phyloP scores from a whole-genome alignment of 208 protist species.

The Acanthamoeba rhysodes region DNA sequence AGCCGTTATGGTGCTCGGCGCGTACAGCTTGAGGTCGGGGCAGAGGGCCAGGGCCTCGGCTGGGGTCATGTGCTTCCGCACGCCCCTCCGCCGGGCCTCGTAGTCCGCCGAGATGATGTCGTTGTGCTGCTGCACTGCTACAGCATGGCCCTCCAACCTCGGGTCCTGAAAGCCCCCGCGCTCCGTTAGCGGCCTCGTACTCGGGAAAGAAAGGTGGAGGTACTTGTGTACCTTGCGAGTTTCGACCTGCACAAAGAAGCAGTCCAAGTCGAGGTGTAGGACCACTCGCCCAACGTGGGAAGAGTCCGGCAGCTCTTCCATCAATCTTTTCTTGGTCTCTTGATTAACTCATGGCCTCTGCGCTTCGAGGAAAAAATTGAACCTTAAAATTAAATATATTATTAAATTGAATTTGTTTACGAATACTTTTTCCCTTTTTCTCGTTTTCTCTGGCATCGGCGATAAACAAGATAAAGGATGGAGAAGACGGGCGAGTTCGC shows the following conservation, averaged over 20 bases:
- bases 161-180: neutral
- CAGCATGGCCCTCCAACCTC: neutral
- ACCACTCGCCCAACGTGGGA: neutral
- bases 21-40: slow-evolving; percentile 43
- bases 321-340: neutral
- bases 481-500: neutral
- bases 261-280: slow-evolving; percentile 44
- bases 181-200: neutral
- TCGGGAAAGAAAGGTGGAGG: neutral
- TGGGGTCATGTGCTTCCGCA: slow-evolving; percentile 62
- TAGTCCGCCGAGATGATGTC: slow-evolving; percentile 52
- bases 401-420: too few species aligned
- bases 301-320: neutral
- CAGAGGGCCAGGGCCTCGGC: neutral
- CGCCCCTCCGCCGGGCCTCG: neutral
- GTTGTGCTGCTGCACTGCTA: slow-evolving; percentile 70
- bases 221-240: neutral
- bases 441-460: neutral
- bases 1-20: neutral
- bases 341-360: neutral
- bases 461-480: neutral
- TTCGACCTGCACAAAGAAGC: slow-evolving; percentile 66
- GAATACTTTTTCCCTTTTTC: too few species aligned
- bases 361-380: neutral
- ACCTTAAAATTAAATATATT: too few species aligned